Evolutionary conservation across 1,139 yeast species (phyloP), one percentile per base, ranked within the genome.

Genomic region (Saccharomyces hybrid): DNA sequence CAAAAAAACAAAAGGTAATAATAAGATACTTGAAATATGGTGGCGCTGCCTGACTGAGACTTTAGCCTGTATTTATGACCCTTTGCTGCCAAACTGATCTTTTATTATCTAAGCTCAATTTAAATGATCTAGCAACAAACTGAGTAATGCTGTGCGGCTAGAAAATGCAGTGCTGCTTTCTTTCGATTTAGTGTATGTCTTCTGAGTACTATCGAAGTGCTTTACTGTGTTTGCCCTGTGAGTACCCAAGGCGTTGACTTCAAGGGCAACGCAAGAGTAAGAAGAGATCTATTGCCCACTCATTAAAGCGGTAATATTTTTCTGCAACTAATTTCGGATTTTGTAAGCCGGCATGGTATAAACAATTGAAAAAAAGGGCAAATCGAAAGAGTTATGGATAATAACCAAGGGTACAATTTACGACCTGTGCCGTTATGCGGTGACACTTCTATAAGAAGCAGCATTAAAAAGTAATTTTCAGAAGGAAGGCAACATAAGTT

Each of bases 401-500:
- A 16, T 14, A 34, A 34, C 8, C 1, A 34, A 2, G 42, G 42
- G 19, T 11, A 14, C 23, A 16, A 7, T 3, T 14, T 34, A 16
- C 9, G 42, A 0, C 11, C 6, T 19, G 13, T 14, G 32, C 26
- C n/a, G 11, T 13, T 23, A 25, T n/a, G n/a, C n/a, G 16, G 11
- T 19, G 46, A 11, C 6, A 9, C 31, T 19, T 19, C 11, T 14
- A 9, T 19, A 16, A 26, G 31, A 5, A 25, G 28, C 49, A 34
- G 44, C 7, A 29, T 26, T n/a, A 34, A 32, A 27, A 25, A 25
- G 4, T 27, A 47, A 13, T 51, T 51, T 52, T 69, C 72, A 69
- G 72, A 68, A 68, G 72, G 72, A 69, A 69, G 71, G 72, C 72
- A 69, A 68, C 72, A 64, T 64, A 65, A 59, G 41, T 50, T 61